Conservation (phyloP, 2,329 filamentous ascomycete species). For the Coniochaeta sp. region DNA sequence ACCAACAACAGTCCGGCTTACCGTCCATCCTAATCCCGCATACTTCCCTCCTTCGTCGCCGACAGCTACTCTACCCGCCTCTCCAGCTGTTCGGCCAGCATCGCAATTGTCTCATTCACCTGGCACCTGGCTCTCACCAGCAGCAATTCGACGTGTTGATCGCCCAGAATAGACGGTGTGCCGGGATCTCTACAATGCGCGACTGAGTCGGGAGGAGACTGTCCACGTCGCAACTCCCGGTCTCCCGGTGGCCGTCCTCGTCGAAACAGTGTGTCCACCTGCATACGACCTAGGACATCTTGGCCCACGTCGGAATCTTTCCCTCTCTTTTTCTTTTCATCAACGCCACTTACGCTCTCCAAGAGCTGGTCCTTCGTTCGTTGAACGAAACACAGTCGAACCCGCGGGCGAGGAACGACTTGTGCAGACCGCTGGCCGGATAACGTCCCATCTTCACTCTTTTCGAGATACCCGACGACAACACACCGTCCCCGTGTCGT, state of each 20-base stretch:
- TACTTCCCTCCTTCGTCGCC: slow-evolving; percentile 1
- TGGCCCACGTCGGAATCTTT: background rate
- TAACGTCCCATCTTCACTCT: slow-evolving; percentile 8
- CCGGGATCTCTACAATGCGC: background rate
- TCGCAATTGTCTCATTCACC: slow-evolving; percentile 1
- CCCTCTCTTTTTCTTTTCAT: background rate
- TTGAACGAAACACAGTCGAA: slow-evolving; percentile 19
- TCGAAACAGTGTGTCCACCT: background rate
- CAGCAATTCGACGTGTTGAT: background rate
- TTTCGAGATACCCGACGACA: slow-evolving; percentile 13
- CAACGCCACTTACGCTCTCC: background rate
- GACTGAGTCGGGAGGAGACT: background rate
- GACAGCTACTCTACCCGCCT: background rate
- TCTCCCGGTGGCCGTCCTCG: background rate
- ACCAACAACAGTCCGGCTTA: background rate
- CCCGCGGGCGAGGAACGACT: slow-evolving; percentile 26
- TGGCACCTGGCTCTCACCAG: slow-evolving; percentile 1
- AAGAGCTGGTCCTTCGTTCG: slow-evolving; percentile 9
- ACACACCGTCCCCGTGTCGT: slow-evolving; percentile 14
- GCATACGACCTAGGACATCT: background rate
- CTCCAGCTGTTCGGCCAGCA: background rate
- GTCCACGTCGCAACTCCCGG: background rate
- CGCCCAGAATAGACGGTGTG: background rate
- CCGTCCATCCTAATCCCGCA: slow-evolving; percentile 3
- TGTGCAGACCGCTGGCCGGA: slow-evolving; percentile 21